Evolutionary conservation across 208 protist species (phyloP), one percentile per base, ranked within the genome.

Genomic region (Novymonas esmeraldas): DNA sequence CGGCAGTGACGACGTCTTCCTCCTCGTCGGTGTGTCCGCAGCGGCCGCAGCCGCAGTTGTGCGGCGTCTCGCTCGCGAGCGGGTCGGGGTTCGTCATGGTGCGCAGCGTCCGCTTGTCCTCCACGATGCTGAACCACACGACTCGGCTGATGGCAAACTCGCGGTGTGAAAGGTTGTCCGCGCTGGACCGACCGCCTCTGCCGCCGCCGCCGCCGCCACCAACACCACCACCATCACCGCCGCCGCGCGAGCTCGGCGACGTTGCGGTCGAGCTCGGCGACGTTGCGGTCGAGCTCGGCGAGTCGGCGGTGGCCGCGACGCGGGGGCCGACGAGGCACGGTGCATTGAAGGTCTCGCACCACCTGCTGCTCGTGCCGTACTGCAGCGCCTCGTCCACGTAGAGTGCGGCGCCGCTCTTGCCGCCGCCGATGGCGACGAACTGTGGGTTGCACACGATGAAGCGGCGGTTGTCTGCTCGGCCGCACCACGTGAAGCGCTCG

Each of bases 381-480:
- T 79, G 73, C n/a, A 91, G 59, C 28, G 71, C 59, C 28, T 61
- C 73, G 51, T 88, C 82, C 0, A 91, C 58, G 60, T 76, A 85
- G 13, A 91, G 52, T 6, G 85, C 81, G 0, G 85, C 78, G 10
- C 85, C 85, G 33, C 76, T 73, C 16, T 73, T 57, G 29, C 85
- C 85, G 14, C 76, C 85, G 0, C 85, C 85, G 13, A 91, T 70
- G 5, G 79, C 74, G 29, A 87, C 65, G 39, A 84, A 90, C 31
- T 75, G 67, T 2, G 70, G 60, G 39, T 79, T 64, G 62, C 81
- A 85, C 5, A 85, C 49, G 10, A 88, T 39, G 50, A 88, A 91
- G 41, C 75, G 50, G 14, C 48, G 69, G 38, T 91, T 82, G 2
- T 55, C 28, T 1, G 29, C 41, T 2, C 70, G 58, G 49, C 52